A percentile compares a stretch with the other conserved stretches of the same genome.
Evolutionary conservation across 441 rosid genomes (phyloP).

Genomic region (Gossypium gossypioides): DNA sequence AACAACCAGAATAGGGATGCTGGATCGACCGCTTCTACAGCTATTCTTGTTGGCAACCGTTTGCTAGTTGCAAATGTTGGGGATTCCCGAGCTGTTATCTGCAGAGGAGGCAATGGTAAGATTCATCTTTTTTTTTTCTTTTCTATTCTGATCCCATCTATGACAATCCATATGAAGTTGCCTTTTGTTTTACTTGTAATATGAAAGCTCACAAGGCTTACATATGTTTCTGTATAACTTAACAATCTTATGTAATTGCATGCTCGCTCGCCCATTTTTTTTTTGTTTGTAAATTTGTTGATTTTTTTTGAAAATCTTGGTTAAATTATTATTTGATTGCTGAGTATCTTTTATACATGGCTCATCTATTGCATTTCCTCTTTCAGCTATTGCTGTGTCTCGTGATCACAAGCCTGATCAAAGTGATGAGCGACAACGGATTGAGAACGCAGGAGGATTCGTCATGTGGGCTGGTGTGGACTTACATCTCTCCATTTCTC

Average conservation of each 20-base stretch:
- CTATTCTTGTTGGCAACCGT: conserved; percentile 86
- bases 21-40: conserved; percentile 99
- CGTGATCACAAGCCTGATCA: conserved; percentile 98
- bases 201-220: not conserved
- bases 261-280: not conserved
- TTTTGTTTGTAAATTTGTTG: too few relatives aligned
- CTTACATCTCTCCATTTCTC: not conserved
- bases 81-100: conserved; percentile 94
- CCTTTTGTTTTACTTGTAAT: not conserved
- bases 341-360: not conserved
- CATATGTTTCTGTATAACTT: not conserved
- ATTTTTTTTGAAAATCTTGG: not conserved
- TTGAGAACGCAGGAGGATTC: conserved; percentile 96
- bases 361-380: conserved; percentile 6
- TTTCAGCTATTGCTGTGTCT: conserved; percentile 82
- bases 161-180: not conserved
- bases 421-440: conserved; percentile 86
- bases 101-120: conserved; percentile 89
- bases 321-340: not conserved
- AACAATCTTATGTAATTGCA: not conserved
- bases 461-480: conserved; percentile 95
- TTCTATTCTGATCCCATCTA: not conserved
- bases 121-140: not conserved
- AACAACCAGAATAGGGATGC: conserved; percentile 88
- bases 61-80: conserved; percentile 97